Conservation (phyloP, 2,329 filamentous ascomycete species). For the Colletotrichum chrysophilum region DNA sequence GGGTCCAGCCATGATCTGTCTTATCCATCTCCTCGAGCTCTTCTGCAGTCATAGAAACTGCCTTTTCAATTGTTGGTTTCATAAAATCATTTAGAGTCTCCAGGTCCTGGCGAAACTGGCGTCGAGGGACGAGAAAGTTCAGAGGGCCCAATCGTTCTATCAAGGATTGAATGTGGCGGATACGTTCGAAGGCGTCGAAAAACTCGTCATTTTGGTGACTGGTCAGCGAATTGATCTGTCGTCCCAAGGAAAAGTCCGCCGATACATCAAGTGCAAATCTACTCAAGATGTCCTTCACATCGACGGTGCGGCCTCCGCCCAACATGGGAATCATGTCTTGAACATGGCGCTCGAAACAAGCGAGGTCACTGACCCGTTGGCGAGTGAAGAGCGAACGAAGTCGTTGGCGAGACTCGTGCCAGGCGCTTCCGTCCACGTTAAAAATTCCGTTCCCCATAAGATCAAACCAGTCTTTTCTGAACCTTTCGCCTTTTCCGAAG, state of each 20-base stretch:
- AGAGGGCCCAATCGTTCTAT: constrained; percentile 53
- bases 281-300: constrained; percentile 50
- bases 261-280: constrained; percentile 68
- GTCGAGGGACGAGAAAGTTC: constrained; percentile 60
- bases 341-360: constrained; percentile 65
- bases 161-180: constrained; percentile 64
- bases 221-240: constrained; percentile 50
- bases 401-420: constrained; percentile 56
- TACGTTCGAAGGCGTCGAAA: constrained; percentile 66
- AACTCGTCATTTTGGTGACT: constrained; percentile 62
- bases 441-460: constrained; percentile 63
- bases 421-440: constrained; percentile 52
- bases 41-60: constrained; percentile 48
- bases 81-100: constrained; percentile 72
- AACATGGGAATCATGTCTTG: constrained; percentile 63
- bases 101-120: constrained; percentile 63
- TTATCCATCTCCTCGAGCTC: constrained; percentile 73
- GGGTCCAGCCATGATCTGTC: constrained; percentile 60
- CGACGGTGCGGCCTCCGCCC: constrained; percentile 54
- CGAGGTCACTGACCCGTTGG: constrained; percentile 52
- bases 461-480: constrained; percentile 46
- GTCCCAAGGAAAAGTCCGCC: constrained; percentile 71
- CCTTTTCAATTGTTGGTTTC: constrained; percentile 69
- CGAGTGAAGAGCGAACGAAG: constrained; percentile 58
- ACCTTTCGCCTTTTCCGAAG: constrained; percentile 49